phyloP scores from a whole-genome alignment of 805 yeast genomes.

The Yamadazyma kitorensis region DNA sequence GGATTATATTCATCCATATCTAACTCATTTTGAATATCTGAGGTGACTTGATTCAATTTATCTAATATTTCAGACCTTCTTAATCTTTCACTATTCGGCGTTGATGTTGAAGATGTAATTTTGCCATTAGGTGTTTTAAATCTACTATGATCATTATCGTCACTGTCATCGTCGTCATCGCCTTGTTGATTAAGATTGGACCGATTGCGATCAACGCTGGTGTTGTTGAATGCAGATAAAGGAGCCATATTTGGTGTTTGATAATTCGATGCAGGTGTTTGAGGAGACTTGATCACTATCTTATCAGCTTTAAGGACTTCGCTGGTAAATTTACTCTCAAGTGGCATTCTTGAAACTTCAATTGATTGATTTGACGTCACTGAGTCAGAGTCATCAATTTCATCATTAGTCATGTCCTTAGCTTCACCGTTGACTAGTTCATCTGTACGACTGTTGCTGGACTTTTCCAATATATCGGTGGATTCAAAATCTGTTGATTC shows the following conservation, averaged over 20 bases:
- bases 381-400: too few relatives aligned
- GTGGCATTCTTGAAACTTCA: too few relatives aligned
- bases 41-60: slow-evolving; percentile 36
- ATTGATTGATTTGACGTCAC: too few relatives aligned
- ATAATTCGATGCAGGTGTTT: slow-evolving; percentile 12
- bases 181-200: too few relatives aligned
- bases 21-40: slow-evolving; percentile 33
- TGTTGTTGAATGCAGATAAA: slow-evolving; percentile 1
- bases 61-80: slow-evolving; percentile 38
- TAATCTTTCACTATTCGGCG: slow-evolving; percentile 17
- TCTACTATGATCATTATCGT: slow-evolving; percentile 6
- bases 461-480: too few relatives aligned
- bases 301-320: too few relatives aligned
- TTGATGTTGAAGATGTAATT: slow-evolving; percentile 3
- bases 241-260: slow-evolving; percentile 9
- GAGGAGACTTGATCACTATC: slow-evolving; percentile 4
- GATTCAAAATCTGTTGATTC: too few relatives aligned
- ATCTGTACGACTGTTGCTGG: too few relatives aligned
- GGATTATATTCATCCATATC: slow-evolving; percentile 15
- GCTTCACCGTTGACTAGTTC: too few relatives aligned
- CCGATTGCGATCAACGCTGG: too few relatives aligned
- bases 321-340: too few relatives aligned
- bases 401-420: too few relatives aligned
- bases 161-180: slow-evolving; percentile 5
- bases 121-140: slow-evolving; percentile 7